Conservation (phyloP, 805 yeast genomes). For the Clavispora phyllophila region DNA sequence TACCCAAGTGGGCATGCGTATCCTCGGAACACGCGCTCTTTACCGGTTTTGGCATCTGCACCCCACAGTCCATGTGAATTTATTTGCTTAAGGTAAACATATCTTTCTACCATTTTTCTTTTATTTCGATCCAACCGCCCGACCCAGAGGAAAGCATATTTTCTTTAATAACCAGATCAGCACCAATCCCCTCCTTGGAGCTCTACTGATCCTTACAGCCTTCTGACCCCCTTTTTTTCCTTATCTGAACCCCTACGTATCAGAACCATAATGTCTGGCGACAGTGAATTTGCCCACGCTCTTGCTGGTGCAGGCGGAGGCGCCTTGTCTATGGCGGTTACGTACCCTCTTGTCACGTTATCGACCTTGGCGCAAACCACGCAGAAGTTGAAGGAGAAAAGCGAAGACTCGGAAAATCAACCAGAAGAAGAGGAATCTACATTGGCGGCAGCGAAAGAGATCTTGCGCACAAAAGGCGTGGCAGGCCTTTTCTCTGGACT, state of each 20-base stretch:
- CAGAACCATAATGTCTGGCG: neutral
- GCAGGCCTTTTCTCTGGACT: constrained; percentile 76
- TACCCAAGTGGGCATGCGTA: neutral
- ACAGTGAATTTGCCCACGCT: constrained; percentile 69
- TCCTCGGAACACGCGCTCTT: neutral
- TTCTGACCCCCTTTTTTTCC: neutral
- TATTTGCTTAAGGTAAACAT: neutral
- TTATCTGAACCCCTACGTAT: too few relatives aligned
- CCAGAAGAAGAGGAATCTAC: constrained; percentile 13
- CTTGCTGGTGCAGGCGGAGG: constrained; percentile 94
- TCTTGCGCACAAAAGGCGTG: constrained; percentile 56
- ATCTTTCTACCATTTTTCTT: constrained; percentile 1
- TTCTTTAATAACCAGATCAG: too few relatives aligned
- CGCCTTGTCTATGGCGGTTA: constrained; percentile 76
- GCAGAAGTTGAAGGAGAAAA: constrained; percentile 18
- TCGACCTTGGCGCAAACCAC: constrained; percentile 87
- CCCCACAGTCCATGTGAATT: neutral
- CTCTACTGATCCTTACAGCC: neutral
- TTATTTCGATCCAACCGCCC: neutral
- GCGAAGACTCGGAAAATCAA: constrained; percentile 9
- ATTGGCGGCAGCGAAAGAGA: constrained; percentile 30
- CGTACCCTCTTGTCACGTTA: constrained; percentile 84
- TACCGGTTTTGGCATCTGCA: neutral
- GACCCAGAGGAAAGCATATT: too few relatives aligned
- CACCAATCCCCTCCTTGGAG: too few relatives aligned